phyloP scores from a whole-genome alignment of 192 early-diverging fungal species.

The Jimgerdemannia flammicorona region DNA sequence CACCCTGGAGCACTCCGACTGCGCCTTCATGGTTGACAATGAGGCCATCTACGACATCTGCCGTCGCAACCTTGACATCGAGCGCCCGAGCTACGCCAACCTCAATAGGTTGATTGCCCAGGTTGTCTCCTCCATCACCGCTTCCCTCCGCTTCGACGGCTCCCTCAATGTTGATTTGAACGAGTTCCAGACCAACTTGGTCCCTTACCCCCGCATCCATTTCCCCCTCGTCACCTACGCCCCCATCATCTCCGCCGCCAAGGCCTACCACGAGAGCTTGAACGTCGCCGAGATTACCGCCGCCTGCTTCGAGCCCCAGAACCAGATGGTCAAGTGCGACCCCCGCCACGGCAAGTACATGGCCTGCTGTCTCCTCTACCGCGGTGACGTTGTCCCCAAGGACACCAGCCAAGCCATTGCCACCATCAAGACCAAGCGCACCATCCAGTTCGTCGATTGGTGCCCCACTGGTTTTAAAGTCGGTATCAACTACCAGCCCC shows the following conservation, averaged over 20 bases:
- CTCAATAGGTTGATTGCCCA: slow-evolving; percentile 98
- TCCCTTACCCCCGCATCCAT: slow-evolving; percentile 98
- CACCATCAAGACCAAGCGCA: slow-evolving; percentile 92
- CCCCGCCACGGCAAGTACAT: slow-evolving; percentile 98
- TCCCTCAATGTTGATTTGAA: slow-evolving; percentile 98
- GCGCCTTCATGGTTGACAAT: slow-evolving; percentile 99
- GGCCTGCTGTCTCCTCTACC: slow-evolving; percentile 98
- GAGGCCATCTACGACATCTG: slow-evolving; percentile 99
- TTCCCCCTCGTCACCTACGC: slow-evolving; percentile 99
- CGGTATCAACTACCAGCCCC: slow-evolving; percentile 95
- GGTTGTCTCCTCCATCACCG: slow-evolving; percentile 99
- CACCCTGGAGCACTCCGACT: slow-evolving; percentile 97
- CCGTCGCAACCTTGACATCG: slow-evolving; percentile 95
- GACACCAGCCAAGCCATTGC: slow-evolving; percentile 92
- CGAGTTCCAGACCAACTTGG: slow-evolving; percentile 99
- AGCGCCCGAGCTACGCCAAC: slow-evolving; percentile 95
- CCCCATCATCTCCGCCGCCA: slow-evolving; percentile 90
- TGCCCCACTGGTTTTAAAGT: slow-evolving; percentile 99
- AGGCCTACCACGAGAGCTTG: slow-evolving; percentile 96
- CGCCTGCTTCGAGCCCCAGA: slow-evolving; percentile 95
- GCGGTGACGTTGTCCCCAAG: slow-evolving; percentile 98
- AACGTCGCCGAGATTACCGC: slow-evolving; percentile 95
- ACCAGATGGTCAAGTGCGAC: slow-evolving; percentile 99
- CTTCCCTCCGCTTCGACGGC: slow-evolving; percentile 97
- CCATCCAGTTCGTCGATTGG: slow-evolving; percentile 99